These are phyloP conservation scores for Rachicladosporium sp. DNA, from an alignment of 2,329 filamentous ascomycete genomes.

Conservation along the genomic window DNA sequence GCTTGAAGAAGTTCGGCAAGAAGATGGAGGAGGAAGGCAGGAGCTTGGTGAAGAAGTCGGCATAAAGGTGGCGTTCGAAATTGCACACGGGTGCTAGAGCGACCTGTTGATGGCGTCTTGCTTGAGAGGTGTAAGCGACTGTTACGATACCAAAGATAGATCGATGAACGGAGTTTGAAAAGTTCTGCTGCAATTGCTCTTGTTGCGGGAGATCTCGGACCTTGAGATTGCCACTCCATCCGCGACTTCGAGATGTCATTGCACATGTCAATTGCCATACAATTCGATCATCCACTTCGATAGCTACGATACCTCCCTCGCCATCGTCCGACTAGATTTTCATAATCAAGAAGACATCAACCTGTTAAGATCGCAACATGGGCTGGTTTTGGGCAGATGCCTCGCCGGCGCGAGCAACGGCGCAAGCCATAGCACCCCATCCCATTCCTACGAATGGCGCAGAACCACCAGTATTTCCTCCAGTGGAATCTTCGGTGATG, in stretches of 20 bases:
- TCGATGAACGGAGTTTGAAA: too few species aligned
- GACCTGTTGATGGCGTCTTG: too few species aligned
- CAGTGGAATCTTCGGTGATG: conserved; percentile 1
- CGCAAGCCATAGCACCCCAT: conserved; percentile 32
- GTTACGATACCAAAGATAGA: too few species aligned
- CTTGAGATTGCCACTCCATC: background rate
- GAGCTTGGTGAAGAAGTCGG: conserved; percentile 17
- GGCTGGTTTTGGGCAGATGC: conserved; percentile 61
- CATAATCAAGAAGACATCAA: too few species aligned
- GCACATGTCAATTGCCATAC: too few species aligned
- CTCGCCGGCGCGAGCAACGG: conserved; percentile 16
- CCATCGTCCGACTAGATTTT: too few species aligned
- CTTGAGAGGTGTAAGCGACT: too few species aligned
- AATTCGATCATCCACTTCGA: too few species aligned
- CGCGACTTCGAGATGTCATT: background rate
- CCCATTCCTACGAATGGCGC: conserved; percentile 32
- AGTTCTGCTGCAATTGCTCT: too few species aligned
- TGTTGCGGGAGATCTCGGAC: background rate
- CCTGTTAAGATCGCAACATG: conserved; percentile 31
- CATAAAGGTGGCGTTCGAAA: background rate
- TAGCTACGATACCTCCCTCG: too few species aligned
- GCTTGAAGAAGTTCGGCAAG: conserved; percentile 33
- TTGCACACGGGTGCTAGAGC: too few species aligned
- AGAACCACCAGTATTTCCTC: conserved; percentile 42
- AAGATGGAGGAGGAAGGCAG: conserved; percentile 25